Evolutionary conservation across 164 flowering plant genomes (phyloP).

Genomic region (Nymphaea colorata): DNA sequence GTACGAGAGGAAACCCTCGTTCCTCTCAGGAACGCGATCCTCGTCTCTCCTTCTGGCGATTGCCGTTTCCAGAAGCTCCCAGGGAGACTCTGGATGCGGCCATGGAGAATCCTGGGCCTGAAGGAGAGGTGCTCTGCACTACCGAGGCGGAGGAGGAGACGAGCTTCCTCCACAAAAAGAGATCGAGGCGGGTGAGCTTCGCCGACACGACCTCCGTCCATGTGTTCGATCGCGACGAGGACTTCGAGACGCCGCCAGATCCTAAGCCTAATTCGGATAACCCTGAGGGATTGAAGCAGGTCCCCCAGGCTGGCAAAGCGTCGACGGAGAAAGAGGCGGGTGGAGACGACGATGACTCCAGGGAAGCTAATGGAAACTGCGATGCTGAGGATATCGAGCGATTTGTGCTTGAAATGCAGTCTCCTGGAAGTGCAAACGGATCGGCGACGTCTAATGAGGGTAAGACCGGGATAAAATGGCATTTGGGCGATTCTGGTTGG

Average conservation of each 20-base stretch:
- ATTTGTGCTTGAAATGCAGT: constrained; percentile 36
- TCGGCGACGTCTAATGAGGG: constrained; percentile 72
- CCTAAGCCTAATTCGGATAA: constrained; percentile 11
- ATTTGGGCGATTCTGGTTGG: no score
- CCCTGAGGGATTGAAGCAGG: background rate
- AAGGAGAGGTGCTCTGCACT: constrained; percentile 14
- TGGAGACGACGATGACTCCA: background rate
- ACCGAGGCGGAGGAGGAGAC: constrained; percentile 26
- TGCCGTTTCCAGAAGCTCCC: no score
- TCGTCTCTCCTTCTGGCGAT: no score
- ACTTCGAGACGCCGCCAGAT: constrained; percentile 44
- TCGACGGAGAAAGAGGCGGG: constrained; percentile 17
- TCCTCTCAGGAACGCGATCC: no score
- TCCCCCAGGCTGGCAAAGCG: background rate
- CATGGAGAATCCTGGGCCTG: no score
- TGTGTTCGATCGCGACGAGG: constrained; percentile 77
- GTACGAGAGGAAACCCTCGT: no score
- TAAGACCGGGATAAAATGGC: background rate
- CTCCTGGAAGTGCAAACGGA: constrained; percentile 31
- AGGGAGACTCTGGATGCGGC: no score
- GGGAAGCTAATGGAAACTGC: background rate
- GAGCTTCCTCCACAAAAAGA: constrained; percentile 36
- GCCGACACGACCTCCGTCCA: constrained; percentile 81
- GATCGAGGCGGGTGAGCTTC: constrained; percentile 81
- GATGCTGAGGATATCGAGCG: constrained; percentile 13